Evolutionary conservation across 1,284 basidiomycete genomes (phyloP), one percentile per base, ranked within the genome.

Genomic region (Trichosporon ovoides): DNA sequence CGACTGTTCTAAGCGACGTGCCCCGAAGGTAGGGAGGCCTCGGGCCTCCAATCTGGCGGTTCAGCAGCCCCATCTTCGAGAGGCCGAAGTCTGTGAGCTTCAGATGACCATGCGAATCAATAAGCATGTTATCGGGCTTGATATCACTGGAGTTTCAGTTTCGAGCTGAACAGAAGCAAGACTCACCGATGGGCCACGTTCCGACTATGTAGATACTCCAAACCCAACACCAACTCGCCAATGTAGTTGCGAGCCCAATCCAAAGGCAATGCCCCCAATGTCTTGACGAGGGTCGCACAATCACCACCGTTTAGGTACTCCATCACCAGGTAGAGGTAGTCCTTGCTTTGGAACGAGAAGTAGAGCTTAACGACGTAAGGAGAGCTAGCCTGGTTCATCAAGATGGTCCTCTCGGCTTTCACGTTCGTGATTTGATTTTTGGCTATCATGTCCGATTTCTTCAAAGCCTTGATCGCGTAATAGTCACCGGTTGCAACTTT

Each of bases 381-480:
- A 12, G 94, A 97, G 77, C 97, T 93, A 0, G 96, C 90, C 76
- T 98, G 95, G 74, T 93, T 95, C 96, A 98, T 98, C 66, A 99
- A 83, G 71, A 99, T 98, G 85, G 95, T 98, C 57, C 96, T 85
- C 80, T 99, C 96, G 3, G 96, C 96, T 79, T 98, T 98, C 76
- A 98, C 95, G 73, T 98, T 99, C 57, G 96, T 98, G 77, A 99
- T 96, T 78, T 99, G 96, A 80, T 98, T 98, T 84, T 99, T 99
- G 50, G 96, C 92, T 72, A 99, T 98, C 96, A 99, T 99, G 79
- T 99, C 96, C 28, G 93, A 91, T 81, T 99, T 99, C 80, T 96
- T 98, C 68, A 98, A 80, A 35, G 98, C 93, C 79, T 99, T 99
- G 85, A 99, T 96, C 28, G 96, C 96, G 79, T 88, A 99, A 78